Evolutionary conservation across 495 filamentous ascomycete species (phyloP).

Genomic region (Evernia prunastri): DNA sequence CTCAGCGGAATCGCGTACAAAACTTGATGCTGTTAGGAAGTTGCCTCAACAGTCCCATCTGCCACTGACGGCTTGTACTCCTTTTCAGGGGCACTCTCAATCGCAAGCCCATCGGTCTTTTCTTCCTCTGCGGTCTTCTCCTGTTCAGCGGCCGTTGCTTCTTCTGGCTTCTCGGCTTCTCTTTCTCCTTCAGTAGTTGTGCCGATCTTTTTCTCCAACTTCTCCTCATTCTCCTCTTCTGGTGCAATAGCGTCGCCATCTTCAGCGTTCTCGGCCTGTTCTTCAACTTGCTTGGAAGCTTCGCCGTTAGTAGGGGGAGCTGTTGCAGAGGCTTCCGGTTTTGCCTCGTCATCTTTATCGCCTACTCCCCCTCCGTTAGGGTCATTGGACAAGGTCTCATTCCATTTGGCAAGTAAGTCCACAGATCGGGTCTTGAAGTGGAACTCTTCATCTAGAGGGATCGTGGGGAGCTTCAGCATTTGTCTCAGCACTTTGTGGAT

Average conservation of each 20-base stretch:
- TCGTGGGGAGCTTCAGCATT: slow-evolving; percentile 73
- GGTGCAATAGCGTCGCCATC: slow-evolving; percentile 31
- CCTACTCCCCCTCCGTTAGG: slow-evolving; percentile 37
- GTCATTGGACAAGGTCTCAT: slow-evolving; percentile 61
- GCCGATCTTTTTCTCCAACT: slow-evolving; percentile 34
- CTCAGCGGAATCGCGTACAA: neutral
- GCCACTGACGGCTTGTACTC: slow-evolving; percentile 20
- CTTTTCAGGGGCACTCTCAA: slow-evolving; percentile 22
- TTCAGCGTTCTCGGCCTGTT: slow-evolving; percentile 44
- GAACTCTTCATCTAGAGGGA: slow-evolving; percentile 80
- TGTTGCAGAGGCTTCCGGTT: slow-evolving; percentile 29
- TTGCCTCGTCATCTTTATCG: slow-evolving; percentile 44
- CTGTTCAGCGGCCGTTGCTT: slow-evolving; percentile 30
- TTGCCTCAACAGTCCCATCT: slow-evolving; percentile 29
- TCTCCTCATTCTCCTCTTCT: slow-evolving; percentile 29
- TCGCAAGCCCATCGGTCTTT: slow-evolving; percentile 25
- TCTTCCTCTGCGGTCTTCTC: slow-evolving; percentile 30
- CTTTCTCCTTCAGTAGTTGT: slow-evolving; percentile 23
- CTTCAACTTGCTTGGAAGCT: slow-evolving; percentile 33
- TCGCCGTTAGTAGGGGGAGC: slow-evolving; percentile 45
- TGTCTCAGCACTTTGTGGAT: slow-evolving; percentile 92
- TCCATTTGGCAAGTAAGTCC: slow-evolving; percentile 72
- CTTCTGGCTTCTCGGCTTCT: slow-evolving; percentile 38
- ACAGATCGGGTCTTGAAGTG: slow-evolving; percentile 74
- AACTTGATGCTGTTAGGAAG: slow-evolving; percentile 7